phyloP scores from a whole-genome alignment of 495 filamentous ascomycete genomes.

The Aspergillus funiculosus region DNA sequence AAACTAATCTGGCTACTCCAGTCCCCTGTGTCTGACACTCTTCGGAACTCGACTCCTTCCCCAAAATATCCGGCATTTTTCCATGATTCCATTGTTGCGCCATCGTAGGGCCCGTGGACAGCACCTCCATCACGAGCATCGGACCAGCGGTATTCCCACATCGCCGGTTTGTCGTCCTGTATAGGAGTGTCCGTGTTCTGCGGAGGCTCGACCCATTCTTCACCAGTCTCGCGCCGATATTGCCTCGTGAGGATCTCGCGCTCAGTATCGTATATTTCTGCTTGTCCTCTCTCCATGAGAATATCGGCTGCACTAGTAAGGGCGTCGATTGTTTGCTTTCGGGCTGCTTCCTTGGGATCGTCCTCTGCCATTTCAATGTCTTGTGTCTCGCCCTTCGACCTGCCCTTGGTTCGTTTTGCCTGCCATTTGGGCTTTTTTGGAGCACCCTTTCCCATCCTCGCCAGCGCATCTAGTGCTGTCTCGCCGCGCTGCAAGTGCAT shows the following conservation, averaged over 20 bases:
- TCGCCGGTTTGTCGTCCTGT: constrained; percentile 33
- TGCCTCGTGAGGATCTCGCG: constrained; percentile 79
- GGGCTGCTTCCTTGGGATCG: constrained; percentile 62
- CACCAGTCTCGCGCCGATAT: constrained; percentile 81
- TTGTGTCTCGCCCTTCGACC: constrained; percentile 53
- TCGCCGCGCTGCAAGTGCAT: constrained; percentile 70
- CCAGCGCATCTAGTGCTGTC: constrained; percentile 83
- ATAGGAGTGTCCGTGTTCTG: constrained; percentile 20
- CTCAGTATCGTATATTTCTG: constrained; percentile 84
- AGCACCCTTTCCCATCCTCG: constrained; percentile 66
- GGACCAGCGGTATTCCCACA: constrained; percentile 91
- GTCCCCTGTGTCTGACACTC: constrained; percentile 46
- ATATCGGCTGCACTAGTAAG: constrained; percentile 87
- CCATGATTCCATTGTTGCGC: constrained; percentile 80
- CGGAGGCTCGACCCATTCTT: constrained; percentile 74
- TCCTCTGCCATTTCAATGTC: constrained; percentile 67
- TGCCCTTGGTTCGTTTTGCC: constrained; percentile 50
- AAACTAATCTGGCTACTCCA: constrained; percentile 64
- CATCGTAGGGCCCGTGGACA: constrained; percentile 82
- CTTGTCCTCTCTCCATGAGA: constrained; percentile 71
- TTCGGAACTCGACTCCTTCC: constrained; percentile 83
- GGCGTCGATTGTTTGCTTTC: constrained; percentile 66
- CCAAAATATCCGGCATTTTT: constrained; percentile 87
- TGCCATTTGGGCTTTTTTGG: constrained; percentile 58
- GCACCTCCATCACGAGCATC: constrained; percentile 78